Percentiles rank a stretch among this genome's conserved stretches.
Evolutionary conservation across 169 alveolate species (phyloP).

Genomic region (Plasmodium vinckei): DNA sequence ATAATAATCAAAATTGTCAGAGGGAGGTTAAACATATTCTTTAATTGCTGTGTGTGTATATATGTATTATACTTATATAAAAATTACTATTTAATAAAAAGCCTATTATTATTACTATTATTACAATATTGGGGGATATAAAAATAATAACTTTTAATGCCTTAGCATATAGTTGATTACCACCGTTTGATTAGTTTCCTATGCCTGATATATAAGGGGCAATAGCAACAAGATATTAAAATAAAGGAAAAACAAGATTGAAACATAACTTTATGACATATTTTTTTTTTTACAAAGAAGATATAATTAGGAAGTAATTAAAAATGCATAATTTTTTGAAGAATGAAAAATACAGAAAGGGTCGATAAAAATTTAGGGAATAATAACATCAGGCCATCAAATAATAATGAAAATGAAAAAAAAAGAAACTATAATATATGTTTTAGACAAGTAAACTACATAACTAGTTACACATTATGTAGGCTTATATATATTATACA

Average conservation of each 20-base stretch:
- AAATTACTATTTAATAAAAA: too few relatives aligned
- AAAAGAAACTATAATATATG: constrained; percentile 1
- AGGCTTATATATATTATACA: not conserved
- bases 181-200: too few relatives aligned
- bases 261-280: not conserved
- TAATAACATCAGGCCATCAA: constrained; percentile 7
- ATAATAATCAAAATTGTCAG: too few relatives aligned
- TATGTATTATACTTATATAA: not conserved
- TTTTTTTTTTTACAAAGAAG: not conserved
- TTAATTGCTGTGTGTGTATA: not conserved
- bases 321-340: constrained; percentile 43
- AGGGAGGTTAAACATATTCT: too few relatives aligned
- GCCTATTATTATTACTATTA: too few relatives aligned
- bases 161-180: too few relatives aligned
- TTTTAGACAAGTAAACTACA: not conserved
- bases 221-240: not conserved
- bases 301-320: not conserved
- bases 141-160: too few relatives aligned
- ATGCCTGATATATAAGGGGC: not conserved
- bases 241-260: not conserved
- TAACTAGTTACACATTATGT: constrained; percentile 2
- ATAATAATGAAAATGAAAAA: constrained; percentile 1
- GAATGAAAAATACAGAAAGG: constrained; percentile 47
- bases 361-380: constrained; percentile 9
- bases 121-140: too few relatives aligned